phyloP scores from a whole-genome alignment of 805 yeast genomes.

The Dipodascus albidus region DNA sequence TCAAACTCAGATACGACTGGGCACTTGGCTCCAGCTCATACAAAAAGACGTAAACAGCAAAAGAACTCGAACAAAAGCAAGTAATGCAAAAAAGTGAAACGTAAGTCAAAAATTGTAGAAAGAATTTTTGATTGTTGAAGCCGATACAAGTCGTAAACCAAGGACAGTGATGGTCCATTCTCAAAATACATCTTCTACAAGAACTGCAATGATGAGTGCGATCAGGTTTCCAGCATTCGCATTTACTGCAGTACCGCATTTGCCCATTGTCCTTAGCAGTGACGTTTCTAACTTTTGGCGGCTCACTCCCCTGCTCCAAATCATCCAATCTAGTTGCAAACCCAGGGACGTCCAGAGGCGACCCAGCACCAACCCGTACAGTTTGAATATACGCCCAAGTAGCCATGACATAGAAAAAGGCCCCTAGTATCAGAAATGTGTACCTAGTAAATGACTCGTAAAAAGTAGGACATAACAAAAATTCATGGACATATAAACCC shows the following conservation, averaged over 20 bases:
- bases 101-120: slow-evolving; percentile 59
- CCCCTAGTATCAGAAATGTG: slow-evolving; percentile 12
- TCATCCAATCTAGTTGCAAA: background rate
- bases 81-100: slow-evolving; percentile 36
- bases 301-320: slow-evolving; percentile 12
- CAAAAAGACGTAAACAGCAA: slow-evolving; percentile 13
- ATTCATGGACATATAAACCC: slow-evolving; percentile 19
- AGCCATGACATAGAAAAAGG: slow-evolving; percentile 14
- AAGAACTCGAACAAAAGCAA: slow-evolving; percentile 30
- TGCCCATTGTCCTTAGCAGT: slow-evolving; percentile 32
- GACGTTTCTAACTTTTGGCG: slow-evolving; percentile 22
- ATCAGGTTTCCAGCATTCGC: slow-evolving; percentile 34
- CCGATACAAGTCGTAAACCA: slow-evolving; percentile 93
- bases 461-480: slow-evolving; percentile 2
- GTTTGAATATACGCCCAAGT: slow-evolving; percentile 18
- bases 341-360: slow-evolving; percentile 22
- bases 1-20: slow-evolving; percentile 35
- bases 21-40: background rate
- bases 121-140: slow-evolving; percentile 64
- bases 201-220: slow-evolving; percentile 33
- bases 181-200: slow-evolving; percentile 30
- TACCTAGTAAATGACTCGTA: slow-evolving; percentile 1
- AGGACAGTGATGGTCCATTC: slow-evolving; percentile 66
- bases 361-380: slow-evolving; percentile 24
- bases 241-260: slow-evolving; percentile 29